Base-by-base conservation (phyloP, 768 basidiomycete species). In the Phanerochaete carnosa region DNA sequence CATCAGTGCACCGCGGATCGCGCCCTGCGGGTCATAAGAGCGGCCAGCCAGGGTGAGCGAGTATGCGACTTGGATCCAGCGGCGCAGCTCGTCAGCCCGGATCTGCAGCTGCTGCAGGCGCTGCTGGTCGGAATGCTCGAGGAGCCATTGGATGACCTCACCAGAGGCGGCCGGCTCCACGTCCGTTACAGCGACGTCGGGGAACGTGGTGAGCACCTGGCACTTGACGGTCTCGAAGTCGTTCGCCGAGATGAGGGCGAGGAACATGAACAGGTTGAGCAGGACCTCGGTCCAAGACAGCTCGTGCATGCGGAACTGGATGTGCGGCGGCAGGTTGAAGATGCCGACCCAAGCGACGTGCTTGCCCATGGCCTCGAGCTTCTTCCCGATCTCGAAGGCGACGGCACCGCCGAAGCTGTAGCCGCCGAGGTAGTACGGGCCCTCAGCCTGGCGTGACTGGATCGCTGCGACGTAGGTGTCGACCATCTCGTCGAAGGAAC, bases 361-460 rank as follows among this genome's bases (percentile, higher is more conserved):
- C 33, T 74, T 73, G 3, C 77, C 75, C 59, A 66, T 68, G 1
- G 62, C 64, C 58, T 74, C 75, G n/a, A 80, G 70, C 30, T 64
- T 64, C 64, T 80, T 78, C 28, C 72, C 74, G 11, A 80, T 70
- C 65, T 80, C 77, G 54, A 76, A 80, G 1, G 78, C 77, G 2
- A 80, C 72, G 12, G 75, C 76, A 59, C 79, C 78, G 37, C 78
- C 79, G 33, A 75, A 80, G 23, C 76, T 78, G 69, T 80, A 80
- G 23, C 79, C 79, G 2, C 72, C 78, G n/a, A 80, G 62, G 49
- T 72, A 74, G 45, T 78, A 79, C 1, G 79, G 78, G 1, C 79
- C 79, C 0, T 61, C 68, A 6, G 77, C 71, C 35, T 76, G 73
- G 1, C 66, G 65, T 11, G 66, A 65, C 65, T 74, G 71, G 22